Evolutionary conservation across 805 yeast species (phyloP).

Genomic region (Candida orba): DNA sequence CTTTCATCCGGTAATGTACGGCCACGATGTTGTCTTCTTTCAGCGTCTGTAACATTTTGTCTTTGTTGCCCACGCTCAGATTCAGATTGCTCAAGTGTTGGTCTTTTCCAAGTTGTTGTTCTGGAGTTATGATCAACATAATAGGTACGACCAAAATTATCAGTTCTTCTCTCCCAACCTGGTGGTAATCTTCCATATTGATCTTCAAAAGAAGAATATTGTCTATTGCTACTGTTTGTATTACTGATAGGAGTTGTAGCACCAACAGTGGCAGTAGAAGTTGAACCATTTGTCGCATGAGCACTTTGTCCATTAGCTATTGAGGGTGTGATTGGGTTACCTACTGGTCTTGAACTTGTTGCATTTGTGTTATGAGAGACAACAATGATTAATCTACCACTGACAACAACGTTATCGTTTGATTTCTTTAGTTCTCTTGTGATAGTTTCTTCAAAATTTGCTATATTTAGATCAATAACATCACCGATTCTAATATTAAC

Average conservation of each 20-base stretch:
- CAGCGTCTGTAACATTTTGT: constrained; percentile 71
- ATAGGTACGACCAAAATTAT: constrained; percentile 93
- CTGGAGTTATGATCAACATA: constrained; percentile 97
- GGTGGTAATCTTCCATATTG: constrained; percentile 94
- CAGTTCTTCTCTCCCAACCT: constrained; percentile 99
- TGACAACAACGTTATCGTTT: constrained; percentile 86
- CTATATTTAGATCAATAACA: constrained; percentile 58
- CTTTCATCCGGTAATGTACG: constrained; percentile 77
- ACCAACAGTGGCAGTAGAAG: constrained; percentile 14
- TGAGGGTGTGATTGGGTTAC: background rate
- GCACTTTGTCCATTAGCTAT: background rate
- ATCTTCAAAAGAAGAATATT: constrained; percentile 91
- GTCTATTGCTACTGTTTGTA: constrained; percentile 32
- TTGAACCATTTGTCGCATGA: constrained; percentile 7
- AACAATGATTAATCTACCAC: constrained; percentile 82
- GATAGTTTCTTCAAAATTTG: constrained; percentile 66
- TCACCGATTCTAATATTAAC: constrained; percentile 88
- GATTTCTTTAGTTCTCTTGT: constrained; percentile 89
- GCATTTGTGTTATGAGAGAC: constrained; percentile 40
- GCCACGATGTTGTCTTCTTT: constrained; percentile 83
- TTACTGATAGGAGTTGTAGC: constrained; percentile 3
- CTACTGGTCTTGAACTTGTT: constrained; percentile 17
- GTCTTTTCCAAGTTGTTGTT: constrained; percentile 99
- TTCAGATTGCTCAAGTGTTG: constrained; percentile 76
- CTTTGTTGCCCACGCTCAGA: constrained; percentile 52